Conservation (phyloP, 257 asterid species). For the Rauvolfia tetraphylla region DNA sequence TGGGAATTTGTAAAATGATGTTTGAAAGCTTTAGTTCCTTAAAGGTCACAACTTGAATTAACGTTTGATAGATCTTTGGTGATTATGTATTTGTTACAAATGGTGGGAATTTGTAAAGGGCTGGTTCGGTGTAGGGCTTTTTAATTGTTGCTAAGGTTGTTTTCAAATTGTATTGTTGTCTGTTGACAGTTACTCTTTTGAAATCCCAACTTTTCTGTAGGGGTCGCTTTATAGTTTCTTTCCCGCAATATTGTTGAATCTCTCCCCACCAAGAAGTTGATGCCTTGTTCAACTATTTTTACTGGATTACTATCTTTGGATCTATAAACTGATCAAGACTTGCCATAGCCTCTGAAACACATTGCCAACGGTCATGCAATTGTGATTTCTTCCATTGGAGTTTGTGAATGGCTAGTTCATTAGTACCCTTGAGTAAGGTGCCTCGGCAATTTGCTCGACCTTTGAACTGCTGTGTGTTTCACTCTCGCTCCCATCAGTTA, state of each 20-base stretch:
- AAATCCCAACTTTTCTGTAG: not conserved
- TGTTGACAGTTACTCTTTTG: not conserved
- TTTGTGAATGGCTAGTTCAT: slow-evolving; percentile 47
- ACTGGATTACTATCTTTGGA: not conserved
- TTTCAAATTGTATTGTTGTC: no score
- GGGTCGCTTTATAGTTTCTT: not conserved
- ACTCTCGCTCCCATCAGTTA: slow-evolving; percentile 24
- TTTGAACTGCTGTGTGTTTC: slow-evolving; percentile 25
- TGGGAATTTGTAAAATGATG: not conserved
- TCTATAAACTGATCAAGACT: not conserved
- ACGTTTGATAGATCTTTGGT: not conserved
- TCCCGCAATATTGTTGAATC: not conserved
- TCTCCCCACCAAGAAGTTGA: not conserved
- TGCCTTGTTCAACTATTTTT: not conserved
- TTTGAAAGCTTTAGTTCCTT: no score
- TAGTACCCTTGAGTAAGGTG: slow-evolving; percentile 40
- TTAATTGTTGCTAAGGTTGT: not conserved
- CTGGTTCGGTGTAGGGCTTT: not conserved
- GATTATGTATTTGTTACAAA: not conserved
- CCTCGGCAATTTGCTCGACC: slow-evolving; percentile 33
- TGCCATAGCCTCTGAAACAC: slow-evolving; percentile 1
- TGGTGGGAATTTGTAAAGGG: no score
- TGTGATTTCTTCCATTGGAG: slow-evolving; percentile 16
- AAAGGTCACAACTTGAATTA: not conserved
- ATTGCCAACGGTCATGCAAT: slow-evolving; percentile 2